A percentile compares a stretch with the other conserved stretches of the same genome.
phyloP scores from a whole-genome alignment of 2,329 filamentous ascomycete species.

The Diplocarpon mali region DNA sequence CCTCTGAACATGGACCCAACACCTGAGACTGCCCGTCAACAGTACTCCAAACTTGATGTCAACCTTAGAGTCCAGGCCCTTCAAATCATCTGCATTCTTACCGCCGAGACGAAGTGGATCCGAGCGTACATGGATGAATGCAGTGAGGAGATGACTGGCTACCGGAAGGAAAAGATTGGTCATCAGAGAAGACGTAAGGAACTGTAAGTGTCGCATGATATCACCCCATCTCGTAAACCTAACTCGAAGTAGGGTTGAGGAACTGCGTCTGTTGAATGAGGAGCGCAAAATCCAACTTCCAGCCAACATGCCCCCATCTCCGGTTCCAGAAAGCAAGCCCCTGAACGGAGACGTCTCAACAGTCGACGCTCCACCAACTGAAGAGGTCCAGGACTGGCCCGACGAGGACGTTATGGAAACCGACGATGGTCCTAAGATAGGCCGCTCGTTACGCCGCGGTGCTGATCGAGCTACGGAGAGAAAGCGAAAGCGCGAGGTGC shows the following conservation, averaged over 20 bases:
- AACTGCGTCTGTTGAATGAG: conserved; percentile 59
- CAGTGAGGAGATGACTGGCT: conserved; percentile 85
- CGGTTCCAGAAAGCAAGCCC: conserved; percentile 36
- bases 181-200: conserved; percentile 68
- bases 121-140: conserved; percentile 86
- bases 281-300: conserved; percentile 63
- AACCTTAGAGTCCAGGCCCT: conserved; percentile 73
- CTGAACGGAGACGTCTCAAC: conserved; percentile 48
- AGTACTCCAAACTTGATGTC: conserved; percentile 68
- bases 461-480: conserved; percentile 60
- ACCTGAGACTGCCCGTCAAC: conserved; percentile 57
- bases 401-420: conserved; percentile 55
- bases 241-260: conserved; percentile 46
- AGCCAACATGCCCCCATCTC: conserved; percentile 58
- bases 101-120: conserved; percentile 74
- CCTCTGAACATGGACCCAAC: conserved; percentile 67
- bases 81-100: conserved; percentile 78
- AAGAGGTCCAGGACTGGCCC: conserved; percentile 41
- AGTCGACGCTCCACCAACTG: conserved; percentile 44
- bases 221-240: conserved; percentile 12
- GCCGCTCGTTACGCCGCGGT: conserved; percentile 48
- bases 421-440: conserved; percentile 53
- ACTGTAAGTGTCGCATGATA: conserved; percentile 37
- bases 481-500: conserved; percentile 66
- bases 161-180: conserved; percentile 92